Evolutionary conservation across 2,329 filamentous ascomycete species (phyloP), one percentile per base, ranked within the genome.

Genomic region (Cytospora chrysosperma): DNA sequence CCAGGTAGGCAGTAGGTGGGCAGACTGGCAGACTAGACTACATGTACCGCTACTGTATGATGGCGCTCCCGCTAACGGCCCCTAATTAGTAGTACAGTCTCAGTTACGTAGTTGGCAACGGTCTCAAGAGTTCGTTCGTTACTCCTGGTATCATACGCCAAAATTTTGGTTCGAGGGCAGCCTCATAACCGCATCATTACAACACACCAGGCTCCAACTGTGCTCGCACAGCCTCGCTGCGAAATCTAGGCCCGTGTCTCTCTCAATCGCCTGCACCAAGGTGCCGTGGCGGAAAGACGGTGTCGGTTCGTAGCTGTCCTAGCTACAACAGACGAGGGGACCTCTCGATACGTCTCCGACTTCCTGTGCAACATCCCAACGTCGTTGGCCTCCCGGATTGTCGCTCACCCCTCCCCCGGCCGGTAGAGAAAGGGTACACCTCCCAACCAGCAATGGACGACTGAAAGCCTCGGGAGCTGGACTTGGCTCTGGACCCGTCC

Each of bases 381-480:
- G 32, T 32, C 34, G 58, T 54, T 58, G 58, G 58, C 62, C 58
- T 64, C 53, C 57, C 58, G 62, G 62, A 37, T 64, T 58, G 62
- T 49, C n/a, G n/a, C n/a, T n/a, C n/a, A n/a, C n/a, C n/a, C n/a
- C n/a, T n/a, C n/a, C 28, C 58, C 58, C 58, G 47, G 50, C 52
- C 34, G 34, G 30, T 12, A 32, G 10, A 10, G 4, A 34, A 13
- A 32, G 17, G 52, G 21, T 32, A 34, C 58, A 55, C 51, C 37
- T 32, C 50, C 26, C 32, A n/a, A 19, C 37, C 54, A 19, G 34
- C 49, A 62, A 27, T 49, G 21, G 26, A 37, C 50, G 40, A 15
- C 12, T 60, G 12, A 28, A n/a, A n/a, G 43, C 19, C 12, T 56
- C 54, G 28, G 27, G 34, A n/a, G 43, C 37, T 24, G 19, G 49